Conservation (phyloP, 2,329 filamentous ascomycete genomes). For the Aspergillus aculeatinus region DNA sequence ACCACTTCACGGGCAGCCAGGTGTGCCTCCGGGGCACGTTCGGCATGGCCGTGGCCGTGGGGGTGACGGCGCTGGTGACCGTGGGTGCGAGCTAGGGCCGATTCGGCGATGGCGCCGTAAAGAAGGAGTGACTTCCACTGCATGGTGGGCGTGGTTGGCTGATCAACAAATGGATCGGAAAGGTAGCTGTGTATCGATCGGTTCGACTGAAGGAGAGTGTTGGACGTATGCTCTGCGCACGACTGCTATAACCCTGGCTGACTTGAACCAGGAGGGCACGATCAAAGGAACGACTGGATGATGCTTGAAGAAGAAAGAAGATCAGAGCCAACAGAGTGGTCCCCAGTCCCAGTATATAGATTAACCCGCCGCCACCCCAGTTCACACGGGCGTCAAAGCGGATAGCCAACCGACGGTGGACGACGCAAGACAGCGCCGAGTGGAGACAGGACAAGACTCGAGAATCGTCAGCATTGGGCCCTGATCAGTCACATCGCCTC, state of each 20-base stretch:
- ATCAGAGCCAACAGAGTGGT: background rate
- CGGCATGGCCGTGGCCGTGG: slow-evolving; percentile 22
- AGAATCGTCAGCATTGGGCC: slow-evolving; percentile 8
- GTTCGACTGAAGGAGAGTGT: background rate
- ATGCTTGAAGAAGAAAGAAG: background rate
- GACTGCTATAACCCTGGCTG: background rate
- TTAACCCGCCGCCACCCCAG: background rate
- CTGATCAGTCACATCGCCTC: background rate
- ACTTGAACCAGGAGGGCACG: background rate
- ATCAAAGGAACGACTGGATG: slow-evolving; percentile 8
- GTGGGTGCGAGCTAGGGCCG: slow-evolving; percentile 27
- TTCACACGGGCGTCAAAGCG: background rate
- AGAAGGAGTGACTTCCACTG: slow-evolving; percentile 32
- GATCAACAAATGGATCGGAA: slow-evolving; percentile 5
- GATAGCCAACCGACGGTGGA: background rate
- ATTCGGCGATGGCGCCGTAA: slow-evolving; percentile 25
- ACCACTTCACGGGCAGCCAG: slow-evolving; percentile 13
- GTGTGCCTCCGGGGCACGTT: slow-evolving; percentile 12
- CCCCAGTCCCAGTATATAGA: background rate
- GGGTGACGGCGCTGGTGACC: slow-evolving; percentile 27
- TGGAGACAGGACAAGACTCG: background rate
- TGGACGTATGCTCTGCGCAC: background rate
- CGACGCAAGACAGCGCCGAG: background rate
- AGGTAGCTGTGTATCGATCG: slow-evolving; percentile 3
- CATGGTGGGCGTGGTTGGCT: slow-evolving; percentile 21